phyloP scores from a whole-genome alignment of 2,329 filamentous ascomycete genomes.

The Plenodomus tracheiphilus region DNA sequence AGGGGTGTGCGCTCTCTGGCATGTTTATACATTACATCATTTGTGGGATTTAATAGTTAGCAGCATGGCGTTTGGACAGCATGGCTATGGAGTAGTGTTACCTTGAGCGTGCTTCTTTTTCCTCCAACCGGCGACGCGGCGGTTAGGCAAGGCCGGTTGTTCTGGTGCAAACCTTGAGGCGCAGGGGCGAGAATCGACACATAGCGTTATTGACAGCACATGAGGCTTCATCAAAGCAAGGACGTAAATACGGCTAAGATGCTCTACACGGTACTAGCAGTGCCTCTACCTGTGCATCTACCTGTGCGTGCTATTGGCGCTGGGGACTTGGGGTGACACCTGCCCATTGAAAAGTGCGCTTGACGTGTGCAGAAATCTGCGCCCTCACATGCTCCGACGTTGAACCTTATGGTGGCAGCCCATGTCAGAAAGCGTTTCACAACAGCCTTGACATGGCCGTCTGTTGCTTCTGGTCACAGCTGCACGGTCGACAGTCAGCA shows the following conservation, averaged over 20 bases:
- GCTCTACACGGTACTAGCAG: background rate
- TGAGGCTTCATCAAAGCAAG: background rate
- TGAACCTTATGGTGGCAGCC: conserved; percentile 9
- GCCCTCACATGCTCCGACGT: background rate
- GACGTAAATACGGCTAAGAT: background rate
- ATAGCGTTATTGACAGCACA: background rate
- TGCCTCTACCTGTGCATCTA: too few relatives aligned
- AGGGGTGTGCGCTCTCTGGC: conserved; percentile 7
- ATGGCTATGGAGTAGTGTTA: conserved; percentile 21
- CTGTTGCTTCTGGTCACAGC: conserved; percentile 14
- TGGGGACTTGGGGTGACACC: too few relatives aligned
- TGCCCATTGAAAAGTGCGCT: too few relatives aligned
- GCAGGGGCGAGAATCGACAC: background rate
- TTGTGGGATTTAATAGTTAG: conserved; percentile 15
- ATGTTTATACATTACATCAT: conserved; percentile 27
- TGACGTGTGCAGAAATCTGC: too few relatives aligned
- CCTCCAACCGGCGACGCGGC: too few relatives aligned
- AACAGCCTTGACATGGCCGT: conserved; percentile 1
- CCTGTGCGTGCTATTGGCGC: too few relatives aligned
- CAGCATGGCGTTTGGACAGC: conserved; percentile 26
- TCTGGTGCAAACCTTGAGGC: background rate
- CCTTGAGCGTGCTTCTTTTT: conserved; percentile 16
- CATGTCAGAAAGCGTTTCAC: background rate
- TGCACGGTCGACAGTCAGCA: conserved; percentile 4
- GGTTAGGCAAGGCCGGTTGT: background rate